These are phyloP conservation scores for Colletotrichum sp. DNA, from an alignment of 2,329 filamentous ascomycete species.

Conservation along the genomic window DNA sequence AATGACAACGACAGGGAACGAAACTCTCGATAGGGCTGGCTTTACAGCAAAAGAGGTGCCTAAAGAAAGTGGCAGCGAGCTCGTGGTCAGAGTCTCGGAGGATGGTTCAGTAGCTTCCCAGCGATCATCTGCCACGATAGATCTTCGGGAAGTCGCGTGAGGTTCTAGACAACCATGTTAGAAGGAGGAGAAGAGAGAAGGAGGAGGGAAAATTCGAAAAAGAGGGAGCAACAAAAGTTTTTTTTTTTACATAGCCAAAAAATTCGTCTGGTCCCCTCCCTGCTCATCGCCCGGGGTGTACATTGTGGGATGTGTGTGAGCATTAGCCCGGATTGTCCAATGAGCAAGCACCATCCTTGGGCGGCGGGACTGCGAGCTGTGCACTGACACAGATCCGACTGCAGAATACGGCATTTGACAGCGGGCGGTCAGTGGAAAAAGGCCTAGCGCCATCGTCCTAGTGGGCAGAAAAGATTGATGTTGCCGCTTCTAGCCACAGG, in stretches of 20 bases:
- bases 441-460: neutral
- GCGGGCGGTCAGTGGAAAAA: neutral
- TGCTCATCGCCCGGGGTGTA: neutral
- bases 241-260: constrained; percentile 20
- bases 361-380: neutral
- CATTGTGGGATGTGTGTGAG: neutral
- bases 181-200: constrained; percentile 18
- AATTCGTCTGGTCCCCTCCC: constrained; percentile 15
- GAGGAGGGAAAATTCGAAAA: neutral
- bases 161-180: constrained; percentile 21
- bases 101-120: constrained; percentile 22
- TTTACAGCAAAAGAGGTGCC: neutral
- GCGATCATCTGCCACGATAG: constrained; percentile 26
- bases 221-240: constrained; percentile 17
- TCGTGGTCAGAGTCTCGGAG: constrained; percentile 21
- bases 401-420: constrained; percentile 3
- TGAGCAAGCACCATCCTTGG: constrained; percentile 13
- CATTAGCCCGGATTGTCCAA: constrained; percentile 13
- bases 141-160: constrained; percentile 23
- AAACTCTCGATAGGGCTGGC: constrained; percentile 5
- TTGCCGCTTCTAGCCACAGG: constrained; percentile 18
- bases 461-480: constrained; percentile 10
- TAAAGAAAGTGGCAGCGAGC: constrained; percentile 13
- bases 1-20: constrained; percentile 4
- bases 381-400: constrained; percentile 14